These are phyloP conservation scores for Agrocybe chaxingu DNA, from an alignment of 768 basidiomycete species.

Conservation along the genomic window DNA sequence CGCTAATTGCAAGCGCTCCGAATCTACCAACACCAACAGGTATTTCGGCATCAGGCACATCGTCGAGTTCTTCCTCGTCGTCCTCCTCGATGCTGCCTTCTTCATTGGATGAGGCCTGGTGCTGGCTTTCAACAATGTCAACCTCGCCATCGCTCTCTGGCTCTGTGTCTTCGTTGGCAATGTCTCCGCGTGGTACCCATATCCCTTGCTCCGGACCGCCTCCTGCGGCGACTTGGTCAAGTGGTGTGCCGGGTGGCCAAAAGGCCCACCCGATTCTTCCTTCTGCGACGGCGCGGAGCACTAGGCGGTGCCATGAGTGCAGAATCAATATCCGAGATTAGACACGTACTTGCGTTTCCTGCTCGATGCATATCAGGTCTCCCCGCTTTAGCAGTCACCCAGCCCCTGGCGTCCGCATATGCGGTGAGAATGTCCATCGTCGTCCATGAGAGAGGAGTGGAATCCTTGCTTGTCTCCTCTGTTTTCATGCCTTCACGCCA, in stretches of 20 bases:
- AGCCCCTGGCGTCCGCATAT: slow-evolving; percentile 74
- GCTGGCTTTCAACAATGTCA: slow-evolving; percentile 15
- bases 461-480: slow-evolving; percentile 17
- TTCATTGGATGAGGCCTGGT: slow-evolving; percentile 10
- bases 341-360: slow-evolving; percentile 80
- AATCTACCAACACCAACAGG: slow-evolving; percentile 31
- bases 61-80: slow-evolving; percentile 28
- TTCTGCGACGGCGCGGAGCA: slow-evolving; percentile 81
- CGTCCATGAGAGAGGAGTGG: slow-evolving; percentile 55
- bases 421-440: slow-evolving; percentile 82
- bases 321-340: background rate
- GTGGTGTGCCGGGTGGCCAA: slow-evolving; percentile 60
- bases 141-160: slow-evolving; percentile 21
- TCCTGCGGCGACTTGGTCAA: slow-evolving; percentile 21
- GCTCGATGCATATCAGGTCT: slow-evolving; percentile 86
- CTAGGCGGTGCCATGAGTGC: slow-evolving; percentile 32
- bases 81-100: slow-evolving; percentile 13
- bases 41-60: slow-evolving; percentile 24
- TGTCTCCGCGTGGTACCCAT: slow-evolving; percentile 47
- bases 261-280: slow-evolving; percentile 82
- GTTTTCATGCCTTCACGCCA: slow-evolving; percentile 58
- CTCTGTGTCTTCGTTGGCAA: slow-evolving; percentile 22
- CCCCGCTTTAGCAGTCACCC: slow-evolving; percentile 89
- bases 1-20: slow-evolving; percentile 33
- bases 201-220: slow-evolving; percentile 43